These are phyloP conservation scores for Cercophora scortea DNA, from an alignment of 495 filamentous ascomycete species.

Conservation along the genomic window DNA sequence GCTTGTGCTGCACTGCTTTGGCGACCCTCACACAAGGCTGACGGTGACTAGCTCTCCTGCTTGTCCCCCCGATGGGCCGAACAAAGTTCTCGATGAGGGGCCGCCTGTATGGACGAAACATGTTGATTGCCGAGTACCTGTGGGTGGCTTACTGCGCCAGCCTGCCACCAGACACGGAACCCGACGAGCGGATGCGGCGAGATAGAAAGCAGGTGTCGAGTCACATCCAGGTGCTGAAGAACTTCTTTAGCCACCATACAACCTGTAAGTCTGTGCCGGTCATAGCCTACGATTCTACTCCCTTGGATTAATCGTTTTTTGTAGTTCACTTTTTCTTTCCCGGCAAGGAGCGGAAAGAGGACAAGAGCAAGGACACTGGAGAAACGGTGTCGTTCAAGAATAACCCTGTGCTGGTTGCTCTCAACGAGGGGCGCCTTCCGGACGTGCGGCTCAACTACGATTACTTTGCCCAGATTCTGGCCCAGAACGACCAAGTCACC, in stretches of 20 bases:
- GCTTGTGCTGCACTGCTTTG: not conserved
- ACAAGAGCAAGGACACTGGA: slow-evolving; percentile 16
- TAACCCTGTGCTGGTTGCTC: slow-evolving; percentile 42
- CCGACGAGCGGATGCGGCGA: slow-evolving; percentile 33
- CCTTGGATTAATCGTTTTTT: too few species aligned
- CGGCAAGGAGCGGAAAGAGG: slow-evolving; percentile 16
- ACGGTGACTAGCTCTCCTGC: slow-evolving; percentile 57
- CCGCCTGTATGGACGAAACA: slow-evolving; percentile 78
- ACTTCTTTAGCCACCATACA: slow-evolving; percentile 45
- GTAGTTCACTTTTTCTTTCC: slow-evolving; percentile 44
- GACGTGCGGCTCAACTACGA: slow-evolving; percentile 44
- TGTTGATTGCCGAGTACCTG: slow-evolving; percentile 81
- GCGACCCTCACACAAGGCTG: slow-evolving; percentile 2
- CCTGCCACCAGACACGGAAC: slow-evolving; percentile 24
- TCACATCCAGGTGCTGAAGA: slow-evolving; percentile 94
- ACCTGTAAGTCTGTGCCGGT: slow-evolving; percentile 17
- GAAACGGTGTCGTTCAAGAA: slow-evolving; percentile 45
- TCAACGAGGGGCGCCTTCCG: slow-evolving; percentile 38
- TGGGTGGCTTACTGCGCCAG: slow-evolving; percentile 41
- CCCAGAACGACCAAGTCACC: slow-evolving; percentile 30
- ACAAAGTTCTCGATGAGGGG: slow-evolving; percentile 66
- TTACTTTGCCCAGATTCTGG: slow-evolving; percentile 37
- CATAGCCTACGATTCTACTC: not conserved
- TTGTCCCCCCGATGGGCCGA: slow-evolving; percentile 74
- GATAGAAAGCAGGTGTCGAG: slow-evolving; percentile 88